A percentile compares a stretch with the other conserved stretches of the same genome.
Conservation (phyloP, 2,329 filamentous ascomycete genomes). For the Scedosporium boydii region DNA sequence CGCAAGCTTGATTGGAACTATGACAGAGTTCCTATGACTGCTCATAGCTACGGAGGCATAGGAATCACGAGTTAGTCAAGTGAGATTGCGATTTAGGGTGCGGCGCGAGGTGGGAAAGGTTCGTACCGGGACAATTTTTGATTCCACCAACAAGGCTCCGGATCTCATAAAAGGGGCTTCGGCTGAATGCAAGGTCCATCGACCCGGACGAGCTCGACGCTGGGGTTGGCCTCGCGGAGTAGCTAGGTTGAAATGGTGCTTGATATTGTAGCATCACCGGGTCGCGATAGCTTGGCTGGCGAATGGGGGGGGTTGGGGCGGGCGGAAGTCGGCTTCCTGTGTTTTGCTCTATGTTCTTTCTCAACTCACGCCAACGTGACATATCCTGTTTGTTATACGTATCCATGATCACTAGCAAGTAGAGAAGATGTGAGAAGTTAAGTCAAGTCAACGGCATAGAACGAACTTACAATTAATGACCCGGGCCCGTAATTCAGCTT, state of each 20-base stretch:
- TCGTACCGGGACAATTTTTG: slow-evolving; percentile 63
- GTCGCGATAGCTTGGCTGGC: background rate
- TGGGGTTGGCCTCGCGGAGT: background rate
- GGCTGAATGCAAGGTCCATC: slow-evolving; percentile 37
- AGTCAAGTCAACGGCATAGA: background rate
- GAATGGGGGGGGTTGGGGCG: background rate
- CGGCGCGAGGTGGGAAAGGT: background rate
- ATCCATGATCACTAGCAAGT: background rate
- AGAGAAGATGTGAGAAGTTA: slow-evolving; percentile 2
- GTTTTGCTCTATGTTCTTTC: background rate
- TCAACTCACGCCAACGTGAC: background rate
- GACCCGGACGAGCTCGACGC: background rate
- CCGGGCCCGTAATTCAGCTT: slow-evolving; percentile 69
- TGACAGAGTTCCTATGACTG: slow-evolving; percentile 40
- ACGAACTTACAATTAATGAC: slow-evolving; percentile 61
- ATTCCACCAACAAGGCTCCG: slow-evolving; percentile 54
- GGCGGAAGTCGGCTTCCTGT: background rate
- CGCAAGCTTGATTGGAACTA: slow-evolving; percentile 35
- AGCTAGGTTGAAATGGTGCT: background rate
- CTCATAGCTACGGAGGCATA: slow-evolving; percentile 42
- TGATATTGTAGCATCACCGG: background rate
- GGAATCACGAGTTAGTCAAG: slow-evolving; percentile 11
- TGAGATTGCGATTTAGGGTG: slow-evolving; percentile 4
- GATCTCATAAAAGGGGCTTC: slow-evolving; percentile 79
- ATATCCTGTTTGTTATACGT: background rate